Conservation (phyloP, 257 asterid genomes). For the Solanum ossicruentum region DNA sequence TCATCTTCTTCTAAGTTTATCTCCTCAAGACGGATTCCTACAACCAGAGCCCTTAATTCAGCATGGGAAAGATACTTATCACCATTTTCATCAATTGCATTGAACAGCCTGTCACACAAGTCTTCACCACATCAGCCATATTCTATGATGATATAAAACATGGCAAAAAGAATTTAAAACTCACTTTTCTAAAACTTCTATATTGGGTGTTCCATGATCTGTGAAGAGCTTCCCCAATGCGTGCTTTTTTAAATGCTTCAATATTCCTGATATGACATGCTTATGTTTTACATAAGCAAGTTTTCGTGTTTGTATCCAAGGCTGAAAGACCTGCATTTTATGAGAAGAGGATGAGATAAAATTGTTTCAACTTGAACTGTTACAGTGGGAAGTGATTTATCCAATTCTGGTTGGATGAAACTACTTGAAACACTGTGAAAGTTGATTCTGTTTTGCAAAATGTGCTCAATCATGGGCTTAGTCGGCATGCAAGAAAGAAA, state of each 20-base stretch:
- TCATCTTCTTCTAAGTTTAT: conserved; percentile 47
- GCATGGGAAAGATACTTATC: conserved; percentile 45
- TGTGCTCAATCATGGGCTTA: neutral
- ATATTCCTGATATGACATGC: conserved; percentile 74
- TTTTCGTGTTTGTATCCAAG: conserved; percentile 72
- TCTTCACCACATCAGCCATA: neutral
- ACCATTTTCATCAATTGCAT: conserved; percentile 40
- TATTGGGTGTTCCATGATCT: conserved; percentile 48
- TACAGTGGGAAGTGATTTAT: neutral
- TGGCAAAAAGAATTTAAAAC: neutral
- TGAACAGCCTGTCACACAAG: conserved; percentile 42
- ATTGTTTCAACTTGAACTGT: neutral
- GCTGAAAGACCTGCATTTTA: conserved; percentile 58
- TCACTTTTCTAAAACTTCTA: conserved; percentile 46
- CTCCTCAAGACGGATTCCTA: conserved; percentile 61
- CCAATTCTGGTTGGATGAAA: neutral
- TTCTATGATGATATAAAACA: neutral
- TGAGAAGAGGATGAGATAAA: neutral
- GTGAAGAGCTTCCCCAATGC: conserved; percentile 57
- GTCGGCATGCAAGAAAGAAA: neutral
- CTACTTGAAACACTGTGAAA: neutral
- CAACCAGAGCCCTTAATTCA: conserved; percentile 56
- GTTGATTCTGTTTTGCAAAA: neutral
- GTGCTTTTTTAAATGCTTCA: conserved; percentile 50
- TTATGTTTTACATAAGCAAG: conserved; percentile 62